phyloP scores from a whole-genome alignment of 2,329 filamentous ascomycete species.

The Fonsecaea nubica region DNA sequence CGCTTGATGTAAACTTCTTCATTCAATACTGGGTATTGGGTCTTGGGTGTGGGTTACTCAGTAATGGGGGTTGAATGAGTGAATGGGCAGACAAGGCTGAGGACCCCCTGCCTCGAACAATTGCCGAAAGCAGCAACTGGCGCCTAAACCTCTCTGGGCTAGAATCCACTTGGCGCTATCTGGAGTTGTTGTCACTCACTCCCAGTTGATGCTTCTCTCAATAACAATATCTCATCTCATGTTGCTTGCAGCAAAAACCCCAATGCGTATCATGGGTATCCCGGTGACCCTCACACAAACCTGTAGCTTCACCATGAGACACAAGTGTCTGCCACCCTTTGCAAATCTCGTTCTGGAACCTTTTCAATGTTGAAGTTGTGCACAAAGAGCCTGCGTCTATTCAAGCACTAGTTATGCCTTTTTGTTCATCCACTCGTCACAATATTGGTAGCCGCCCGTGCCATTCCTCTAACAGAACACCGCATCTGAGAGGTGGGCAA shows the following conservation, averaged over 20 bases:
- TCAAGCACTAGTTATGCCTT: background rate
- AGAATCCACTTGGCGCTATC: background rate
- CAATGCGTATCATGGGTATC: background rate
- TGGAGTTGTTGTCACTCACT: background rate
- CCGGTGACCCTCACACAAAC: background rate
- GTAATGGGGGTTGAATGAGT: too few relatives aligned
- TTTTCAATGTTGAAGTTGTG: background rate
- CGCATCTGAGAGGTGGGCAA: background rate
- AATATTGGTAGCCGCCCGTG: background rate
- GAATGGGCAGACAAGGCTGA: constrained; percentile 2
- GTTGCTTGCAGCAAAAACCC: background rate
- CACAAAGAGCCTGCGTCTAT: background rate
- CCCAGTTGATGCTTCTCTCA: background rate
- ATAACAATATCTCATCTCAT: background rate
- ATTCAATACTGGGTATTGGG: background rate
- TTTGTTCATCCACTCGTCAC: constrained; percentile 11
- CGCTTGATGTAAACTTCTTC: background rate
- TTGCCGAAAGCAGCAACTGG: constrained; percentile 7
- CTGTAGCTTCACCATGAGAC: background rate
- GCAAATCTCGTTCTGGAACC: background rate
- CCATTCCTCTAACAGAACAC: background rate
- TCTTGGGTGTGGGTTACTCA: too few relatives aligned
- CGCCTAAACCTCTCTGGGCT: background rate
- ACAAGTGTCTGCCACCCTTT: background rate
- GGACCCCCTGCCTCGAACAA: background rate